Conservation (phyloP, 768 basidiomycete species). For the Omphalotus guepiniiformis region DNA sequence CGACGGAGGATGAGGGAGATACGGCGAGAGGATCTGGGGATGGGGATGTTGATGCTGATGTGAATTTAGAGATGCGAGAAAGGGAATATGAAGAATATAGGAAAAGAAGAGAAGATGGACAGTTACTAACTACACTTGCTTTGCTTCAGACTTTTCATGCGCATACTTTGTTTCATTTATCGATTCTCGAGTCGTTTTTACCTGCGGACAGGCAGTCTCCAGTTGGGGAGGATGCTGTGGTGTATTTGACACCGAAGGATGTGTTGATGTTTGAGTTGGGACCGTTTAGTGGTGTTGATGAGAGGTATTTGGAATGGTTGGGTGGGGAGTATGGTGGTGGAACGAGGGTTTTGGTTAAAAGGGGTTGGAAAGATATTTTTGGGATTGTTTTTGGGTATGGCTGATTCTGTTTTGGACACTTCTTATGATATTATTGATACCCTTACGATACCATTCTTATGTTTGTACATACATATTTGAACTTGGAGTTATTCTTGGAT, state of each 20-base stretch:
- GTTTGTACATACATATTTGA: too few species aligned
- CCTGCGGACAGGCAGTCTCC: too few species aligned
- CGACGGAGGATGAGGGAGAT: constrained; percentile 17
- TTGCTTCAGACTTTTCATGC: constrained; percentile 68
- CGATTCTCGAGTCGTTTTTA: constrained; percentile 36
- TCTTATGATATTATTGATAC: too few species aligned
- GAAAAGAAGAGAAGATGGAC: constrained; percentile 27
- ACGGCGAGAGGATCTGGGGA: constrained; percentile 10
- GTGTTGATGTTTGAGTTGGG: constrained; percentile 68
- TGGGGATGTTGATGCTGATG: constrained; percentile 17
- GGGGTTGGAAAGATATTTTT: constrained; percentile 50
- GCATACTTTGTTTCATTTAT: constrained; percentile 55
- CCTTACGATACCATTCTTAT: too few species aligned
- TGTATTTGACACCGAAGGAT: constrained; percentile 56
- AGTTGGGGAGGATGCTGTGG: constrained; percentile 20
- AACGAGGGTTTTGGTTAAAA: constrained; percentile 33
- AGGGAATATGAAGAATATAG: too few species aligned
- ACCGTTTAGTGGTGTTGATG: constrained; percentile 66
- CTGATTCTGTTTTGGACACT: too few species aligned
- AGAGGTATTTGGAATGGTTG: constrained; percentile 76
- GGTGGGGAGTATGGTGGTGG: constrained; percentile 59
- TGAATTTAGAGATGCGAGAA: too few species aligned
- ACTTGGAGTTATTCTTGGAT: too few species aligned
- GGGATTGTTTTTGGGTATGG: constrained; percentile 42
- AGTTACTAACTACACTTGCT: constrained; percentile 47